Evolutionary conservation across 305 asterid genomes (phyloP).

Genomic region (Solanum hybrid): DNA sequence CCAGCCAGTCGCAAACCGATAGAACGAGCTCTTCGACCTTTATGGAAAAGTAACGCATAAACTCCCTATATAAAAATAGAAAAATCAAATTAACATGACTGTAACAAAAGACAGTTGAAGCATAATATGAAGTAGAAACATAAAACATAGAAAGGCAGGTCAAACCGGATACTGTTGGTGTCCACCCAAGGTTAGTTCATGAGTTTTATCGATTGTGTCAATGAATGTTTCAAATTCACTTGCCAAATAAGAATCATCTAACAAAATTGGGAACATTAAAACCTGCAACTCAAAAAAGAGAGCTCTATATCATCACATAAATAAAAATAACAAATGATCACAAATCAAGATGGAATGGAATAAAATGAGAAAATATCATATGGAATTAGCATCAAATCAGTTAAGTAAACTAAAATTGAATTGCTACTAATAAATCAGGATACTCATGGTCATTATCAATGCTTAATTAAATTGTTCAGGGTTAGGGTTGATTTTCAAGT

Average conservation of each 20-base stretch:
- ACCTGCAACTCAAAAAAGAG: conserved; percentile 39
- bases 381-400: background rate
- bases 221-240: conserved; percentile 70
- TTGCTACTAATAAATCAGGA: background rate
- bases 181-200: conserved; percentile 80
- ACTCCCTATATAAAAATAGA: conserved; percentile 55
- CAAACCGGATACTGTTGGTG: conserved; percentile 91
- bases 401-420: background rate
- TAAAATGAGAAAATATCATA: background rate
- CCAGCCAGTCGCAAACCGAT: conserved; percentile 92
- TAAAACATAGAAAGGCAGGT: conserved; percentile 12
- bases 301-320: background rate
- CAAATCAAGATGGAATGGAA: background rate
- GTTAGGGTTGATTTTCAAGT: background rate
- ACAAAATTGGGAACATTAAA: conserved; percentile 75
- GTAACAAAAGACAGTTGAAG: conserved; percentile 6
- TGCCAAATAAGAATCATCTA: conserved; percentile 74
- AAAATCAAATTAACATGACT: conserved; percentile 7
- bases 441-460: background rate
- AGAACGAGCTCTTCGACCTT: conserved; percentile 84
- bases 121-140: conserved; percentile 12
- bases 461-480: background rate
- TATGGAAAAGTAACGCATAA: conserved; percentile 75
- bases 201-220: conserved; percentile 83
- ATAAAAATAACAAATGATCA: background rate